Percentiles rank a stretch among this genome's conserved stretches.
Evolutionary conservation across 345 rosid species (phyloP).

Genomic region (Eucalyptus erythrocorys): DNA sequence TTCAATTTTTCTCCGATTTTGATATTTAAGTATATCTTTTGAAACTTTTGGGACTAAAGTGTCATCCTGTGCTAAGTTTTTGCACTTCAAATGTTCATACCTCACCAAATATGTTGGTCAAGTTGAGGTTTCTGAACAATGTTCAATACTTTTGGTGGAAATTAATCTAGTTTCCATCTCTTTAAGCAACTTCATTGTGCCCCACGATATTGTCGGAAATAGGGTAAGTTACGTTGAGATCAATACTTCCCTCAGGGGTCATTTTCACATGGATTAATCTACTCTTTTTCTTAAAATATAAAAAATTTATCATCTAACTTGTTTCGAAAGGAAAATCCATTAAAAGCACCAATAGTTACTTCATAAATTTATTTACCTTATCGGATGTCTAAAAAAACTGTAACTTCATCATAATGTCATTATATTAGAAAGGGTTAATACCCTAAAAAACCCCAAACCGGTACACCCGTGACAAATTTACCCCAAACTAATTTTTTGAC

Average conservation of each 20-base stretch:
- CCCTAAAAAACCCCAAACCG: too few species aligned
- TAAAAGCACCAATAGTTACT: not conserved
- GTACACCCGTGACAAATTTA: too few species aligned
- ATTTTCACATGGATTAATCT: not conserved
- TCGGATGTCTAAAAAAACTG: not conserved
- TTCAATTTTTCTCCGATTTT: too few species aligned
- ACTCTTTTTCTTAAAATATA: not conserved
- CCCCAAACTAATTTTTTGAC: too few species aligned
- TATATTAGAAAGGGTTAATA: too few species aligned
- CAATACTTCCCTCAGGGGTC: not conserved
- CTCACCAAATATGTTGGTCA: rapidly evolving
- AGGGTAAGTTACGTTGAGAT: not conserved
- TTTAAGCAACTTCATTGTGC: not conserved
- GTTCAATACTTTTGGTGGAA: not conserved
- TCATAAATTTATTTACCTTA: not conserved
- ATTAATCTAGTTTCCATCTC: not conserved
- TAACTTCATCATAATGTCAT: too few species aligned
- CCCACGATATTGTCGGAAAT: not conserved
- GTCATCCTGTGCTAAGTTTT: too few species aligned
- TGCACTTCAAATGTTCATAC: too few species aligned
- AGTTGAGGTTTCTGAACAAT: not conserved
- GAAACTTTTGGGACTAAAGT: too few species aligned
- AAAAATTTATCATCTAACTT: not conserved
- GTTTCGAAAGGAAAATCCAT: not conserved
- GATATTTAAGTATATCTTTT: too few species aligned